Evolutionary conservation across 2,329 filamentous ascomycete genomes (phyloP), one percentile per base, ranked within the genome.

Genomic region (Trichophyton verrucosum): DNA sequence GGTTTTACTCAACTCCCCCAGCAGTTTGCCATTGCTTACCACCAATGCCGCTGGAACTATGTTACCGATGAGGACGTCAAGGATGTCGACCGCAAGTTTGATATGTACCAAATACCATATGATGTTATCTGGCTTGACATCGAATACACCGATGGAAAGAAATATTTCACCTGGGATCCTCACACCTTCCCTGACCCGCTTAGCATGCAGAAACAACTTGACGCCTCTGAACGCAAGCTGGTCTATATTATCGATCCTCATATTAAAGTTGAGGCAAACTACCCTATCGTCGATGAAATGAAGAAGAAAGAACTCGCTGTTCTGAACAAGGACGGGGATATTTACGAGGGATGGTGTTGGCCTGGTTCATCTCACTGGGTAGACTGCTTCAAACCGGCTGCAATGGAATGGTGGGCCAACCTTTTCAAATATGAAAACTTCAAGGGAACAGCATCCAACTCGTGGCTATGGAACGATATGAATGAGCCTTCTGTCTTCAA

Each of bases 381-480:
- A 62, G 94, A 99, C 71, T 87, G 86, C 71, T 97, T 99, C 78
- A 97, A 92, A 71, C 91, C 92, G n/a, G 86, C 87, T 60, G 89
- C 91, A 5, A 83, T 88, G 60, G 84, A 88, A 64, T 99, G 94
- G 94, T 99, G 94, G 92, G 87, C 85, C 66, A 77, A 80, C 2
- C 81, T 97, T 9, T 97, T 95, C 81, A 86, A 88, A 68, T 97
- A 95, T 66, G 85, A 89, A 71, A 82, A 77, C 46, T 99, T 96
- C 81, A 89, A 89, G 73, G 91, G 91, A 56, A 90, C 90, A 1
- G 81, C 86, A 67, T 80, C 86, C 65, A 99, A 97, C 73, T 86
- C 89, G 0, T 96, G 90, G 74, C 84, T 99, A 68, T 99, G 94
- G 94, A 99, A 99, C 73, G 94, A 99, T 73, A 99, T 99, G 94